Percentiles rank a stretch among this genome's conserved stretches.
phyloP scores from a whole-genome alignment of 768 basidiomycete species.

The Obba rivulosa region DNA sequence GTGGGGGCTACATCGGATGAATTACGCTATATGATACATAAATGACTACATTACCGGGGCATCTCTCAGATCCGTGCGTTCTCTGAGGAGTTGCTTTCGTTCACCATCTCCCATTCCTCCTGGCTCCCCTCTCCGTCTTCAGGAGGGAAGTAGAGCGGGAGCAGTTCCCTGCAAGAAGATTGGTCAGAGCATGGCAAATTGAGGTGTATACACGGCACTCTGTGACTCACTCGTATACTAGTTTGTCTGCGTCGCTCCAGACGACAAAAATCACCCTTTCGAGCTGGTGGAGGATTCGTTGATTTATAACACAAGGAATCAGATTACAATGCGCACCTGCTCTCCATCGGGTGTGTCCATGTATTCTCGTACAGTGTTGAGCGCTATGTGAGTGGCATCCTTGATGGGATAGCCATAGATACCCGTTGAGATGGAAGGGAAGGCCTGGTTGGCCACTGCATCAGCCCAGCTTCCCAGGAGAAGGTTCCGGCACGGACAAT shows the following conservation, averaged over 20 bases:
- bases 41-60: too few species aligned
- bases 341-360: slow-evolving; percentile 47
- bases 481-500: slow-evolving; percentile 41
- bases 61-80: too few species aligned
- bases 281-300: too few species aligned
- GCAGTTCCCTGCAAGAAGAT: slow-evolving; percentile 36
- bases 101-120: too few species aligned
- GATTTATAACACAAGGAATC: background rate
- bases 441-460: slow-evolving; percentile 47
- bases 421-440: slow-evolving; percentile 76
- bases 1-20: too few species aligned
- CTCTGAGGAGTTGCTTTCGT: too few species aligned
- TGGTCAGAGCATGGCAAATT: slow-evolving; percentile 1
- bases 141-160: slow-evolving; percentile 62
- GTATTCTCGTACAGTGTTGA: slow-evolving; percentile 51
- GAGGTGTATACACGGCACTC: background rate
- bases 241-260: slow-evolving; percentile 59
- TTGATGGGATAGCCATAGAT: slow-evolving; percentile 74
- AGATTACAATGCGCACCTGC: slow-evolving; percentile 29
- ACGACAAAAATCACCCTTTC: slow-evolving; percentile 73
- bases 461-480: background rate
- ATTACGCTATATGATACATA: too few species aligned
- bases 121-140: too few species aligned
- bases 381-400: slow-evolving; percentile 67
- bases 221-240: slow-evolving; percentile 58